Evolutionary conservation across 2,329 filamentous ascomycete genomes (phyloP).

Genomic region (Aspergillus sp.): DNA sequence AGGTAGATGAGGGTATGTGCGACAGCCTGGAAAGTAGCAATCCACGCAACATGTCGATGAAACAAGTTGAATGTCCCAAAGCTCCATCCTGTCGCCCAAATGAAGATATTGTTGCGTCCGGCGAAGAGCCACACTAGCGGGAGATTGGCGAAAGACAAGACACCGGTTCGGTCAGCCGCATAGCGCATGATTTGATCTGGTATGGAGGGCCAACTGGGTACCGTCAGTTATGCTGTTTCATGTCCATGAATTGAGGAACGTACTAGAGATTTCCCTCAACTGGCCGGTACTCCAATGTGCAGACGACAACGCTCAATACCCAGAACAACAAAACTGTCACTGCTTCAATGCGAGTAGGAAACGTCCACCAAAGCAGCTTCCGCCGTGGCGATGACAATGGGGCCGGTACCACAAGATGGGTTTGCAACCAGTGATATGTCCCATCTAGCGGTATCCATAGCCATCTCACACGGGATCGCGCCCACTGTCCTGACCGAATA

Average conservation of each 20-base stretch:
- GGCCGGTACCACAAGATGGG: slow-evolving; percentile 47
- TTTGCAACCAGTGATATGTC: slow-evolving; percentile 36
- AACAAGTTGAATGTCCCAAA: slow-evolving; percentile 68
- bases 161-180: slow-evolving; percentile 64
- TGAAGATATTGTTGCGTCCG: slow-evolving; percentile 65
- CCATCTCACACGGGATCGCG: background rate
- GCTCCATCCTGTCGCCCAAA: slow-evolving; percentile 70
- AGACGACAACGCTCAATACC: slow-evolving; percentile 47
- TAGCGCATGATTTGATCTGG: slow-evolving; percentile 54
- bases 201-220: slow-evolving; percentile 29
- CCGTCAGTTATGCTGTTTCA: slow-evolving; percentile 7
- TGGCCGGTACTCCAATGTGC: slow-evolving; percentile 47
- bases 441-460: slow-evolving; percentile 9
- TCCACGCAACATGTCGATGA: slow-evolving; percentile 66
- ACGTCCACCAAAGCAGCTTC: slow-evolving; percentile 46
- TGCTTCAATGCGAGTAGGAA: slow-evolving; percentile 52
- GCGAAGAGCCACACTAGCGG: slow-evolving; percentile 68
- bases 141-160: slow-evolving; percentile 65
- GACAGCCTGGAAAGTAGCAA: slow-evolving; percentile 63
- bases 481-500: background rate
- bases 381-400: slow-evolving; percentile 47
- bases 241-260: slow-evolving; percentile 8
- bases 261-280: slow-evolving; percentile 53
- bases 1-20: slow-evolving; percentile 65
- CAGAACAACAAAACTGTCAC: slow-evolving; percentile 49